Percentiles rank a stretch among this genome's conserved stretches.
Evolutionary conservation across 371 early-diverging fungal species (phyloP).

Genomic region (Rhizopus arrhizus): DNA sequence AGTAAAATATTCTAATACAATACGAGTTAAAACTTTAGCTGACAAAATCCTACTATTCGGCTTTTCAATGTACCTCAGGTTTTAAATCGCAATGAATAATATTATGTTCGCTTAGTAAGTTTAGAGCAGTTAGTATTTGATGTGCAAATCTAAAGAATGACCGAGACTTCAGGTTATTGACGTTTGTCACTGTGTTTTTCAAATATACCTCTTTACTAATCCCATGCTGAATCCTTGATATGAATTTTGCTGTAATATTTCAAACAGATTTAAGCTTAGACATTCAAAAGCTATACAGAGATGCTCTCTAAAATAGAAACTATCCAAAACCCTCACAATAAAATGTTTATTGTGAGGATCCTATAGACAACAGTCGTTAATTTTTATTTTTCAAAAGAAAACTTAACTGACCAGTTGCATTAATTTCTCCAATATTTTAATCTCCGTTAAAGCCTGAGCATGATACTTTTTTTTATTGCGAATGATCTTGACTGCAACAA

Average conservation of each 20-base stretch:
- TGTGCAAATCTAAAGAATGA: slow-evolving; percentile 56
- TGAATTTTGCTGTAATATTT: slow-evolving; percentile 89
- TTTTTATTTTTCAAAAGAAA: slow-evolving; percentile 75
- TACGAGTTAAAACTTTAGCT: too few species aligned
- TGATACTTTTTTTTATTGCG: slow-evolving; percentile 82
- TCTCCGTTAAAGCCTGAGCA: slow-evolving; percentile 79
- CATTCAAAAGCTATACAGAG: slow-evolving; percentile 96
- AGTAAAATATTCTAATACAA: slow-evolving; percentile 62
- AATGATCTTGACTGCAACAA: slow-evolving; percentile 86
- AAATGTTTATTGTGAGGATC: slow-evolving; percentile 81
- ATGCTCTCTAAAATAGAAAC: slow-evolving; percentile 92
- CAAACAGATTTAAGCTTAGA: slow-evolving; percentile 94
- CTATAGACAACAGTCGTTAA: slow-evolving; percentile 59
- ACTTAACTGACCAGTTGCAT: slow-evolving; percentile 36
- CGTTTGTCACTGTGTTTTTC: not conserved
- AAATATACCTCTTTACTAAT: slow-evolving; percentile 69
- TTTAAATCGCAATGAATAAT: slow-evolving; percentile 97
- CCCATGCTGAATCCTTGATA: slow-evolving; percentile 90
- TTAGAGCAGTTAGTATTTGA: slow-evolving; percentile 83
- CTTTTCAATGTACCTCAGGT: slow-evolving; percentile 63
- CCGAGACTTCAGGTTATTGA: too few species aligned
- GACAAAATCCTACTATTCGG: slow-evolving; percentile 31
- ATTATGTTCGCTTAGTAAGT: slow-evolving; percentile 63
- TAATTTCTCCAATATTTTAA: slow-evolving; percentile 70
- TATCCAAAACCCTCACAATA: slow-evolving; percentile 84